A percentile compares a stretch with the other conserved stretches of the same genome.
These are phyloP conservation scores for Xylariales sp. DNA, from an alignment of 2,329 filamentous ascomycete genomes.

Conservation along the genomic window DNA sequence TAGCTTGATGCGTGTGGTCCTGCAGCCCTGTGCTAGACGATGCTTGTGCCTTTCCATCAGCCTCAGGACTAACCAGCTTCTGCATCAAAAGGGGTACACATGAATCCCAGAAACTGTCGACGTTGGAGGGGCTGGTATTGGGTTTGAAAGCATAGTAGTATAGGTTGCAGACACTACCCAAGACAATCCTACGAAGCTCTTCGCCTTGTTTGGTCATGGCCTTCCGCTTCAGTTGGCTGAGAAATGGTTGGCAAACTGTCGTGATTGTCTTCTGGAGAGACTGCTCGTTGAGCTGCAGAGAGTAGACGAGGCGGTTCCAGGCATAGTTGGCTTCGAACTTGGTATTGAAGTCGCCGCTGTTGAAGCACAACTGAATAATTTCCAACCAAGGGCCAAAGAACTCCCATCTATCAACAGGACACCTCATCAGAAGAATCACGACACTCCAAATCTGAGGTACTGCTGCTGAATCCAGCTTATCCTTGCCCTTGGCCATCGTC, in stretches of 20 bases:
- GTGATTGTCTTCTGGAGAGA: slow-evolving; percentile 51
- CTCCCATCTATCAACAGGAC: slow-evolving; percentile 63
- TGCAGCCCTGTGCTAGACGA: slow-evolving; percentile 32
- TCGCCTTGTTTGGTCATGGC: slow-evolving; percentile 52
- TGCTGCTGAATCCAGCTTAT: slow-evolving; percentile 54
- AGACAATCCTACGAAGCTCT: slow-evolving; percentile 50
- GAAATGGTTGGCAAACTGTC: slow-evolving; percentile 61
- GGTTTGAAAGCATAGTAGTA: slow-evolving; percentile 81
- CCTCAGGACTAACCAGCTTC: slow-evolving; percentile 42
- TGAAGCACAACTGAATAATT: slow-evolving; percentile 79
- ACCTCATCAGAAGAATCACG: slow-evolving; percentile 72
- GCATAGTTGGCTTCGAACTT: slow-evolving; percentile 75
- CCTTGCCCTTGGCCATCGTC: slow-evolving; percentile 62
- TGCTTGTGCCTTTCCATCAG: slow-evolving; percentile 23
- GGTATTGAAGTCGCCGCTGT: slow-evolving; percentile 65
- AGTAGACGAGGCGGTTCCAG: slow-evolving; percentile 81
- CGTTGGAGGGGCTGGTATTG: slow-evolving; percentile 55
- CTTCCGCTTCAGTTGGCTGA: slow-evolving; percentile 64
- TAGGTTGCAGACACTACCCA: slow-evolving; percentile 73
- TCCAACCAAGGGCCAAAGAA: slow-evolving; percentile 70
- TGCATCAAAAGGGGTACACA: slow-evolving; percentile 63
- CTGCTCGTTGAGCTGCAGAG: slow-evolving; percentile 59
- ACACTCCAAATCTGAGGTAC: slow-evolving; percentile 90
- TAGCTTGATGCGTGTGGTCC: slow-evolving; percentile 53
- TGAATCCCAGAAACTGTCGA: slow-evolving; percentile 75